Percentiles rank a stretch among this genome's conserved stretches.
Conservation (phyloP, 257 asterid genomes). For the Fraxinus quadrangulata region DNA sequence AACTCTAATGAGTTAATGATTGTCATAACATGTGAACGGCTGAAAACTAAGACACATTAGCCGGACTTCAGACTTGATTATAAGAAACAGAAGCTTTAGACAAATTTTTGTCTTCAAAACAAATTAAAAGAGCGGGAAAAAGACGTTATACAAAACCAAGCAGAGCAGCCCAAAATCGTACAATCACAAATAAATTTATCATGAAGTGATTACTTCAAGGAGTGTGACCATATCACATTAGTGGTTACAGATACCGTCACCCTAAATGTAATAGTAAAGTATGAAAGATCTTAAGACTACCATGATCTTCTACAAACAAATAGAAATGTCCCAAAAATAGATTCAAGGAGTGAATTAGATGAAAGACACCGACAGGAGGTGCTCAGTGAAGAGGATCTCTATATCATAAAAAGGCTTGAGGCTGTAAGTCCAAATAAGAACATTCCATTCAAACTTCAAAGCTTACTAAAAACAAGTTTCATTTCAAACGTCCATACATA, state of each 20-base stretch:
- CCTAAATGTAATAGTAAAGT: neutral
- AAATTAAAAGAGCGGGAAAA: neutral
- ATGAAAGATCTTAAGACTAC: neutral
- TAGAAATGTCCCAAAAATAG: neutral
- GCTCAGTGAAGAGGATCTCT: neutral
- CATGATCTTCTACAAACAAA: neutral
- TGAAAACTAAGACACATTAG: neutral
- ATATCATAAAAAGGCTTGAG: neutral
- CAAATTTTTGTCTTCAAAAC: neutral
- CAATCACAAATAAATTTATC: neutral
- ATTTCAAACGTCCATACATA: neutral
- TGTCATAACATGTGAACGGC: neutral
- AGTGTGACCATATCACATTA: neutral
- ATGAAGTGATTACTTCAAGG: neutral
- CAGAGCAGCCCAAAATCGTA: neutral
- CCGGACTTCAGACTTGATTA: neutral
- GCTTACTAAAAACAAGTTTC: neutral
- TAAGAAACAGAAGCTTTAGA: neutral
- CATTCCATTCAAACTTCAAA: neutral
- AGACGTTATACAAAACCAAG: neutral
- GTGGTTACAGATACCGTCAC: neutral
- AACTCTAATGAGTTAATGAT: neutral
- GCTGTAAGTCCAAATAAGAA: neutral
- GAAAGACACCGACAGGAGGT: neutral
- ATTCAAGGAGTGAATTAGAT: neutral